Conservation (phyloP, 2,329 filamentous ascomycete genomes). For the Trichoderma endophyticum region DNA sequence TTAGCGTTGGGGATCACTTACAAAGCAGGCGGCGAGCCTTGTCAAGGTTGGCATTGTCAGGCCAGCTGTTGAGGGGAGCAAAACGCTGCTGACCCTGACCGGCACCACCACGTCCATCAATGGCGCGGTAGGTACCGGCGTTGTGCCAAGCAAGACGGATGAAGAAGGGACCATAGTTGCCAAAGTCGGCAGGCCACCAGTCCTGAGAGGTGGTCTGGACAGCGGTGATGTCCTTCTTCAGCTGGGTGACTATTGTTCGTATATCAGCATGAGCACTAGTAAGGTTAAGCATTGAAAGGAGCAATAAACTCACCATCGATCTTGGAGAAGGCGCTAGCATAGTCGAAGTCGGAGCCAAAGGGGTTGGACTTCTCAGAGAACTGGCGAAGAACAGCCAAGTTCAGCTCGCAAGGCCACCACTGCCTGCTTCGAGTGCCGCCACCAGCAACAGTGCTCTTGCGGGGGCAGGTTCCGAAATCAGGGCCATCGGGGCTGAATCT, state of each 20-base stretch:
- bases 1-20: constrained; percentile 2
- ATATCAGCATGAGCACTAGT: not conserved
- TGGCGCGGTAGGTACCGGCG: constrained; percentile 71
- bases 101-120: constrained; percentile 70
- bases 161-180: constrained; percentile 76
- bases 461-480: constrained; percentile 16
- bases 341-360: constrained; percentile 63
- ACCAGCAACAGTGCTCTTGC: constrained; percentile 44
- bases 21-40: constrained; percentile 75
- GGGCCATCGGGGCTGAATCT: constrained; percentile 17
- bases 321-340: constrained; percentile 66
- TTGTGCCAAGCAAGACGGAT: constrained; percentile 79
- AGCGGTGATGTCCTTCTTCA: constrained; percentile 68
- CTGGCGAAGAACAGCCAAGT: constrained; percentile 69
- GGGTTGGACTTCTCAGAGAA: constrained; percentile 62
- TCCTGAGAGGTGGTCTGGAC: constrained; percentile 75
- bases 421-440: constrained; percentile 65
- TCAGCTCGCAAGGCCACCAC: constrained; percentile 71
- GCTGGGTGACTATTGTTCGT: constrained; percentile 37
- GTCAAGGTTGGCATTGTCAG: constrained; percentile 72
- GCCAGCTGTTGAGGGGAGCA: constrained; percentile 75
- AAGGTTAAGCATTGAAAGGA: constrained; percentile 31
- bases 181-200: constrained; percentile 78
- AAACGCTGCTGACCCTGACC: constrained; percentile 56
- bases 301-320: constrained; percentile 50